Evolutionary conservation across 1,139 yeast genomes (phyloP), one percentile per base, ranked within the genome.

Genomic region (Yamadazyma aaseri): DNA sequence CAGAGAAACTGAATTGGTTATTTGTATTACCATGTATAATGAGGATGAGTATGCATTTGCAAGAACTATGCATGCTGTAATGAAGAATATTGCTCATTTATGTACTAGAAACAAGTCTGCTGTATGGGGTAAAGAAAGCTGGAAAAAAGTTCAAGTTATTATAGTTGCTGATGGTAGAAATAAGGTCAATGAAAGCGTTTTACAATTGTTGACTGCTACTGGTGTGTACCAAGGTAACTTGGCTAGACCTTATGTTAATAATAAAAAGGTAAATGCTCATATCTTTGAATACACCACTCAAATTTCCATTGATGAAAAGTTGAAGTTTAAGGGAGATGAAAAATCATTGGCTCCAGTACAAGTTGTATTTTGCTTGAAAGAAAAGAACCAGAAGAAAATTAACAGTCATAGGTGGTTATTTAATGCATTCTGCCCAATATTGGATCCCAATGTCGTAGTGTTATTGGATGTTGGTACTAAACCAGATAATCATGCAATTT

Each of bases 211-310:
- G 35, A 87, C 96, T 1, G 95, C 97, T 0, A 80, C 94, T 61
- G 98, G 98, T 47, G 86, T 94, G 32, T 92, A 86, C 58, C 98
- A 92, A 58, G 97, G 89, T 41, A 96, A 95, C 35, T 85, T 92
- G 61, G 96, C 98, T 31, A 83, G 95, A 55, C 90, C 95, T 22
- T 84, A 75, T 45, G 97, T 92, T 36, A 92, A 92, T 56, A 86
- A 87, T 47, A 83, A 84, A 49, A 85, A 83, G 37, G 98, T 92
- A 23, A 79, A 83, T 53, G 95, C 97, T 0, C 98, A 92, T 63
- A 65, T 92, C 36, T 92, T 89, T 54, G 98, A 92, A 63, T 86
- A 90, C 55, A 89, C 97, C 5, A 85, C 97, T 0, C 95, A 86
- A 55, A 85, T 86, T 7, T 83, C 95, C 2, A 71, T 86, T 35